These are phyloP conservation scores for Lipomyces yamadae DNA, from an alignment of 805 yeast species.

Conservation along the genomic window DNA sequence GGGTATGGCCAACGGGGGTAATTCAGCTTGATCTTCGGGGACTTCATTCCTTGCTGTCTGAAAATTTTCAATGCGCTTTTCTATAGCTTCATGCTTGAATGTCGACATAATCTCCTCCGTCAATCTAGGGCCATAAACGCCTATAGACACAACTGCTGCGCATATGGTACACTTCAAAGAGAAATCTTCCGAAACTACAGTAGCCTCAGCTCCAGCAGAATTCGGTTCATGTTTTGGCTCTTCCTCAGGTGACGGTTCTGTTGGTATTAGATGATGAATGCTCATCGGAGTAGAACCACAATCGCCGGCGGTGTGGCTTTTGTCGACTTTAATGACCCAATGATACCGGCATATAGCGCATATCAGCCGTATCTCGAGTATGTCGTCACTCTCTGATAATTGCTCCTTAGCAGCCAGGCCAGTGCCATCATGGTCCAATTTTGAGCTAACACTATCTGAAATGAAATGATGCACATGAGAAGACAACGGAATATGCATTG, in stretches of 20 bases:
- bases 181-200: constrained; percentile 13
- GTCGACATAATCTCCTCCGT: constrained; percentile 53
- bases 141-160: constrained; percentile 8
- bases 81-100: constrained; percentile 57
- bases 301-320: not conserved
- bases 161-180: constrained; percentile 23
- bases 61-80: constrained; percentile 54
- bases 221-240: constrained; percentile 8
- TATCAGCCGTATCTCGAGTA: constrained; percentile 6
- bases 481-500: constrained; percentile 21
- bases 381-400: not conserved
- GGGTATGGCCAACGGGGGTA: constrained; percentile 50
- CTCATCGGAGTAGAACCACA: constrained; percentile 18
- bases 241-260: not conserved
- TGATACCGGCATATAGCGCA: constrained; percentile 34
- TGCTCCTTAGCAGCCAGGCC: not conserved
- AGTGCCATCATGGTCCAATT: not conserved
- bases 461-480: constrained; percentile 29
- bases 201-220: constrained; percentile 7
- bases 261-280: constrained; percentile 32
- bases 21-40: constrained; percentile 37
- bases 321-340: constrained; percentile 13
- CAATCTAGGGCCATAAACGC: constrained; percentile 46
- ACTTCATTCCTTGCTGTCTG: constrained; percentile 36
- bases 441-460: constrained; percentile 10